A percentile compares a stretch with the other conserved stretches of the same genome.
phyloP scores from a whole-genome alignment of 2,329 filamentous ascomycete species.

The Fonsecaea pugnacius region DNA sequence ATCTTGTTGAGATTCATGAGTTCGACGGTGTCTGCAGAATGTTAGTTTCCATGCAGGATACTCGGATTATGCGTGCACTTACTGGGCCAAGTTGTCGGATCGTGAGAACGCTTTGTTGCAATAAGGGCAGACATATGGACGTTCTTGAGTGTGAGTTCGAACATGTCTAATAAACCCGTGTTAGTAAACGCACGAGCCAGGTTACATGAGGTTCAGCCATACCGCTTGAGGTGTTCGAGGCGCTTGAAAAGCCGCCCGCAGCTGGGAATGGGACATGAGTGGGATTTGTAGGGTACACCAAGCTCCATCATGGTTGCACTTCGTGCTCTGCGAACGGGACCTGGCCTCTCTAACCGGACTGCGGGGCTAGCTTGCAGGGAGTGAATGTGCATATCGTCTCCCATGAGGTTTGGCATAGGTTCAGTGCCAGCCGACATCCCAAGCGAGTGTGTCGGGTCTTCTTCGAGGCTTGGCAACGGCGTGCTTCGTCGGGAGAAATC shows the following conservation, averaged over 20 bases:
- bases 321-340: constrained; percentile 83
- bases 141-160: constrained; percentile 98
- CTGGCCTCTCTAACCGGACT: constrained; percentile 65
- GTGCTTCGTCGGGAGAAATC: constrained; percentile 84
- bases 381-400: constrained; percentile 64
- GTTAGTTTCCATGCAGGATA: constrained; percentile 21
- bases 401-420: constrained; percentile 67
- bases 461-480: constrained; percentile 82
- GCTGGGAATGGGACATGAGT: constrained; percentile 98
- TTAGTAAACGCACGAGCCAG: constrained; percentile 56
- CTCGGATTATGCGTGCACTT: constrained; percentile 47
- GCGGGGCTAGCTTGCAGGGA: constrained; percentile 61
- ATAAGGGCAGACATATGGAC: constrained; percentile 94
- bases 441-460: constrained; percentile 75
- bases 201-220: constrained; percentile 55
- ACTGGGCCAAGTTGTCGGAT: constrained; percentile 99
- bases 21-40: constrained; percentile 65
- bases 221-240: constrained; percentile 98
- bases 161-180: constrained; percentile 76
- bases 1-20: constrained; percentile 76
- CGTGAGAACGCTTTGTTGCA: constrained; percentile 99
- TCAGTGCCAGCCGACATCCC: constrained; percentile 67
- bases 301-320: constrained; percentile 97
- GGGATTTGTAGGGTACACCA: constrained; percentile 92
- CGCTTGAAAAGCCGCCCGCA: constrained; percentile 98